Conservation (phyloP, 768 basidiomycete genomes). For the Tulasnella sp. region DNA sequence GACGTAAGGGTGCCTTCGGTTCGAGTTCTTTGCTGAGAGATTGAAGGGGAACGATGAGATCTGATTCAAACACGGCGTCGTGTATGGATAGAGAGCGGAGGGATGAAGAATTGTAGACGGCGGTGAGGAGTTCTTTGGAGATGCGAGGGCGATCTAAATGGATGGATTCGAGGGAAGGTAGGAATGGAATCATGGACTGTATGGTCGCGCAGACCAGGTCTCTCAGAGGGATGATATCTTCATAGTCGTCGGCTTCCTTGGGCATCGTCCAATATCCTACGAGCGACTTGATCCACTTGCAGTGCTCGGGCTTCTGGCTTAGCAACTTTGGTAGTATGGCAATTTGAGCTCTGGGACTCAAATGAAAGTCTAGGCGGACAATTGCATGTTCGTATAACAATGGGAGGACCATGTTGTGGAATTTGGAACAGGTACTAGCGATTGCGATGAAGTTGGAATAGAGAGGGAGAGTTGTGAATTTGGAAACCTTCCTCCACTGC, state of each 20-base stretch:
- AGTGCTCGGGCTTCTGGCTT: not conserved
- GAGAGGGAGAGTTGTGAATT: not conserved
- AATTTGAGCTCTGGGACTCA: not conserved
- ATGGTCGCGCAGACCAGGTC: not conserved
- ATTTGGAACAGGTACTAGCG: not conserved
- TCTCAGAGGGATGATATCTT: not conserved
- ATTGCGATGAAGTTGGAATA: not conserved
- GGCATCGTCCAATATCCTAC: not conserved
- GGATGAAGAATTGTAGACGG: not conserved
- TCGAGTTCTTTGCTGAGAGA: not conserved
- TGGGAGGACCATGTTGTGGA: not conserved
- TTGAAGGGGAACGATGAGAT: not conserved
- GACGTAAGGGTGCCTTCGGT: not conserved
- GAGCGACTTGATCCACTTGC: not conserved
- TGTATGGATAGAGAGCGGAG: not conserved
- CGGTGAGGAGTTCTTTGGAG: not conserved
- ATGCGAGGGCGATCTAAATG: not conserved
- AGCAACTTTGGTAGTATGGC: not conserved
- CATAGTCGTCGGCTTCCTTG: not conserved
- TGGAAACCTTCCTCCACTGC: not conserved
- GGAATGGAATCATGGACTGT: not conserved
- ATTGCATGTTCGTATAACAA: not conserved
- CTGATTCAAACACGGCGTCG: not conserved
- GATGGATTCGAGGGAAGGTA: not conserved
- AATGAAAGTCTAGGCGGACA: not conserved